These are phyloP conservation scores for Tolypocladium pustulatum DNA, from an alignment of 2,329 filamentous ascomycete genomes.

Conservation along the genomic window DNA sequence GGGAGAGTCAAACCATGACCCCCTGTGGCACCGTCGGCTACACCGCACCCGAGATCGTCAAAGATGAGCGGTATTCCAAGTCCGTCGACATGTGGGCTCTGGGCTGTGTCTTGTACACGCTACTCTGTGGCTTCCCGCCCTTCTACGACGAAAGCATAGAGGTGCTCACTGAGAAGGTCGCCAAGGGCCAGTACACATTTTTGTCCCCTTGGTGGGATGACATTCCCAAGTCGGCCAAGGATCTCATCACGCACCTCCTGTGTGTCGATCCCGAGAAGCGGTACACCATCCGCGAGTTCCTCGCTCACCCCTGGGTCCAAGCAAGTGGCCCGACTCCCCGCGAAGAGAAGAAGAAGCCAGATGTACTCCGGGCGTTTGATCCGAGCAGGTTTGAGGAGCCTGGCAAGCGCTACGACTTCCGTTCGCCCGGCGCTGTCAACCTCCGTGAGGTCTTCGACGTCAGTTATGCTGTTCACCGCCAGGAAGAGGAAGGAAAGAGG, in stretches of 20 bases:
- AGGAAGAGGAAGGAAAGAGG: constrained; percentile 91
- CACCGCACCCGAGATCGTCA: constrained; percentile 96
- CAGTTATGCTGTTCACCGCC: constrained; percentile 91
- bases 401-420: constrained; percentile 77
- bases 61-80: constrained; percentile 97
- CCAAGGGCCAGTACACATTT: constrained; percentile 93
- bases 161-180: constrained; percentile 93
- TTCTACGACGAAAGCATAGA: constrained; percentile 99
- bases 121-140: constrained; percentile 93
- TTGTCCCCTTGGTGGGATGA: constrained; percentile 99
- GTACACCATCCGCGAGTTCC: constrained; percentile 85
- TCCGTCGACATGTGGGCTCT: constrained; percentile 99
- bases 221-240: constrained; percentile 89
- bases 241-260: constrained; percentile 84
- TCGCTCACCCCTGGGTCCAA: constrained; percentile 89
- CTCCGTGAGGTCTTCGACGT: constrained; percentile 96
- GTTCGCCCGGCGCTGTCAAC: constrained; percentile 89
- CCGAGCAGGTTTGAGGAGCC: constrained; percentile 40
- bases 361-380: constrained; percentile 44
- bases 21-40: constrained; percentile 98
- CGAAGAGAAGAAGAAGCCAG: constrained; percentile 48
- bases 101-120: constrained; percentile 90
- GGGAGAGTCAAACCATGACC: constrained; percentile 97
- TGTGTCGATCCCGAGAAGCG: constrained; percentile 93
- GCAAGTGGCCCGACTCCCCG: constrained; percentile 47